Evolutionary conservation across 192 early-diverging fungal species (phyloP), one percentile per base, ranked within the genome.

Genomic region (Oehlia diaphana): DNA sequence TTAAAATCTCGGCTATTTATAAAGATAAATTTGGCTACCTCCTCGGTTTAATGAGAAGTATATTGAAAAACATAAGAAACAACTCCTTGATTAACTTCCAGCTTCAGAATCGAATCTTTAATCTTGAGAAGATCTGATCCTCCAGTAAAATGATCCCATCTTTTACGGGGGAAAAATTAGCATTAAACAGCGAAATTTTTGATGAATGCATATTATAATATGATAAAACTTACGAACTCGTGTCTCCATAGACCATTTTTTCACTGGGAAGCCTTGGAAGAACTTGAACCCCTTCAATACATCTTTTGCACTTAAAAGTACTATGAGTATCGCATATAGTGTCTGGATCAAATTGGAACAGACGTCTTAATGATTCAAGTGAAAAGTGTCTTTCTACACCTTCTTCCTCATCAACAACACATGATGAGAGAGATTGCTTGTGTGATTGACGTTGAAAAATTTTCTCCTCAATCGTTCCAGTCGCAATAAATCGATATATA

Each of bases 381-480:
- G 96, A 96, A 80, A 99, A 99, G 77, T 99, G 97, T 0, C 98
- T 89, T 81, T 97, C 97, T 31, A 94, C 93, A 80, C 99, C 92
- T 82, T 91, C 88, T 37, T 93, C 94, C 82, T 96, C 97, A 77
- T 99, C 98, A 12, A 99, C 96, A 13, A 99, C 97, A 81, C 96
- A 97, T 0, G 91, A 94, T 28, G 92, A 93, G 16, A 99, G 89
- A 39, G 94, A 95, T 62, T 94, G 92, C 77, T 95, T 95, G 80
- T 92, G 92, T 3, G 90, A 91, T 83, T 93, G 94, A 76, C 98
- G 86, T 84, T 99, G 98, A 82, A 99, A 99, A 47, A 99, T 98
- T 83, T 99, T 99, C 78, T 99, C 98, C 82, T 99, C 98, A 23
- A 99, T 97, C 0, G 97, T 95, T 4, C 98, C 98, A n/a, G 97